Evolutionary conservation across 345 rosid species (phyloP).

Genomic region (Excoecaria agallocha): DNA sequence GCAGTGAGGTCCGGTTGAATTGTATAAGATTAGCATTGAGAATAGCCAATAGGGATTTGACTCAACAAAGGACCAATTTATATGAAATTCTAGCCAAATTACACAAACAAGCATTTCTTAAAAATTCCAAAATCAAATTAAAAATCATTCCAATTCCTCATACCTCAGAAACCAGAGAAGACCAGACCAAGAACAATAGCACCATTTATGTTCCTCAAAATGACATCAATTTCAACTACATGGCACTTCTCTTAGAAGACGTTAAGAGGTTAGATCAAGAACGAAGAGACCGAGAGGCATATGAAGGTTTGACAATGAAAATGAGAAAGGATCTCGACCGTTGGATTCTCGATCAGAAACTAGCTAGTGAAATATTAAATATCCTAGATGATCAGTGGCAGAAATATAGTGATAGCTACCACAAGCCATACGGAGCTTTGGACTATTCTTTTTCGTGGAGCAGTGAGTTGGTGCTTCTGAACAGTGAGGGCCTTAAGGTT

Average conservation of each 20-base stretch:
- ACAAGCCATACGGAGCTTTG: constrained; percentile 42
- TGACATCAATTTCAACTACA: constrained; percentile 25
- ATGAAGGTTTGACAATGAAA: constrained; percentile 29
- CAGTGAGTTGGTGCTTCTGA: too few relatives aligned
- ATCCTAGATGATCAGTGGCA: constrained; percentile 57
- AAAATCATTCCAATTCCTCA: too few relatives aligned
- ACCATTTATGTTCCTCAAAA: background rate
- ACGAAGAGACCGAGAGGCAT: constrained; percentile 40
- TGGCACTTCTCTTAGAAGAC: constrained; percentile 41
- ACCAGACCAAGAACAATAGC: background rate
- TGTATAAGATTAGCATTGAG: too few relatives aligned
- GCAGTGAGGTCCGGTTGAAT: too few relatives aligned
- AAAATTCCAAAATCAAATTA: too few relatives aligned
- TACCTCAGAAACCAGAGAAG: too few relatives aligned
- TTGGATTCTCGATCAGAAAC: constrained; percentile 56
- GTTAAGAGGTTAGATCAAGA: constrained; percentile 43
- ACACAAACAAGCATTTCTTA: too few relatives aligned
- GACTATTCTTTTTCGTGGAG: too few relatives aligned
- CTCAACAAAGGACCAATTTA: too few relatives aligned
- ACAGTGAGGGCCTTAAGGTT: too few relatives aligned
- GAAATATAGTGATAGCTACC: constrained; percentile 42
- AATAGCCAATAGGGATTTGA: too few relatives aligned
- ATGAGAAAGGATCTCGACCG: constrained; percentile 50
- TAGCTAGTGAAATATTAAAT: constrained; percentile 47
- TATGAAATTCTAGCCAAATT: too few relatives aligned